Percentiles rank a stretch among this genome's conserved stretches.
Evolutionary conservation across 257 asterid genomes (phyloP).

Genomic region (Linderniella brevidens): DNA sequence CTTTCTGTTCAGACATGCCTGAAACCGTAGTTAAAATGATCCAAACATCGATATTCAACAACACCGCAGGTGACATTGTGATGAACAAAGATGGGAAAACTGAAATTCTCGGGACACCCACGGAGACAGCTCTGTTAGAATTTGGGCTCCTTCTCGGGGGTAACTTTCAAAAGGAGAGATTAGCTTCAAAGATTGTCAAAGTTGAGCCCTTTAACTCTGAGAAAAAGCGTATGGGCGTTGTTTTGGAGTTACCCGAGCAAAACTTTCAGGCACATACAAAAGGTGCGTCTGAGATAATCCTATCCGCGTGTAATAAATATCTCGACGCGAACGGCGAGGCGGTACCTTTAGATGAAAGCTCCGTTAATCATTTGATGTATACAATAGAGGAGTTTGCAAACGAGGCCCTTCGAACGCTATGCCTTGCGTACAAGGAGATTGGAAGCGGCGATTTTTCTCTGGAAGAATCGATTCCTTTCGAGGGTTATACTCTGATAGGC

Average conservation of each 20-base stretch:
- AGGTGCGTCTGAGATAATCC: constrained; percentile 80
- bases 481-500: constrained; percentile 62
- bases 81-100: constrained; percentile 28
- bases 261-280: constrained; percentile 60
- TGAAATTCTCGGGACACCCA: constrained; percentile 71
- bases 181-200: constrained; percentile 37
- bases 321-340: constrained; percentile 36
- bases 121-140: constrained; percentile 75
- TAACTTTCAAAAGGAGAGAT: constrained; percentile 43
- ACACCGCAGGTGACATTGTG: constrained; percentile 84
- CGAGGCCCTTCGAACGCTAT: constrained; percentile 73
- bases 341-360: constrained; percentile 38
- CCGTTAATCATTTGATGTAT: constrained; percentile 22
- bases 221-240: constrained; percentile 84
- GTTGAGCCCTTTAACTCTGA: constrained; percentile 77
- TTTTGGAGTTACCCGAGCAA: constrained; percentile 46
- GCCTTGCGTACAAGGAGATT: constrained; percentile 64
- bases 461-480: constrained; percentile 39
- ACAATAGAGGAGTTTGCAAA: constrained; percentile 61
- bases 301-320: constrained; percentile 60
- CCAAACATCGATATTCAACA: constrained; percentile 49
- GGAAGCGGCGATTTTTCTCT: constrained; percentile 22
- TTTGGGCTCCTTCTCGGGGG: constrained; percentile 75
- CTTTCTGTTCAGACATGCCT: constrained; percentile 36
- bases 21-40: constrained; percentile 29